These are phyloP conservation scores for Ogataea ramenticola DNA, from an alignment of 805 yeast species.

Conservation along the genomic window DNA sequence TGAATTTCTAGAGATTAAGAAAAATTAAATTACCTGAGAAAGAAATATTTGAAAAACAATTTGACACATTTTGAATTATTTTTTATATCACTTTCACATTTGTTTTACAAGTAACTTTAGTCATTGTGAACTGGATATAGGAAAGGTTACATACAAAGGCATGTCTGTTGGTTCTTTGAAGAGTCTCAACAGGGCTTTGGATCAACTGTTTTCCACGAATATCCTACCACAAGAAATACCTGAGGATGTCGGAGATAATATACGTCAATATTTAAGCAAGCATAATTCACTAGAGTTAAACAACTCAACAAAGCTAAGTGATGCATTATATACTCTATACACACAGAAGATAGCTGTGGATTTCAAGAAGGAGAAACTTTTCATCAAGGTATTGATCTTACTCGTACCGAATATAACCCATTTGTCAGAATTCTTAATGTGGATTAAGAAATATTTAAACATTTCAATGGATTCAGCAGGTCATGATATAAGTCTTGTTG, in stretches of 20 bases:
- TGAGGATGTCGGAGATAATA: neutral
- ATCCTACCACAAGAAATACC: neutral
- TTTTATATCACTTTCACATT: too few species aligned
- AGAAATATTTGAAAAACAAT: too few species aligned
- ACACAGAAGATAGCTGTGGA: slow-evolving; percentile 23
- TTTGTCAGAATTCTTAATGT: slow-evolving; percentile 29
- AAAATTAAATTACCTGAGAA: too few species aligned
- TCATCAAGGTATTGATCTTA: slow-evolving; percentile 30
- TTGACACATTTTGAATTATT: too few species aligned
- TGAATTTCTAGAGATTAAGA: too few species aligned
- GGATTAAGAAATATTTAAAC: slow-evolving; percentile 42
- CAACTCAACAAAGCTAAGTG: slow-evolving; percentile 26
- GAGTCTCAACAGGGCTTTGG: slow-evolving; percentile 6
- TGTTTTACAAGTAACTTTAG: too few species aligned
- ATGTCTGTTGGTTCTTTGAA: slow-evolving; percentile 7
- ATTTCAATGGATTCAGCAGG: slow-evolving; percentile 59
- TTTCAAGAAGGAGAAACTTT: slow-evolving; percentile 28
- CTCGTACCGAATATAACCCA: slow-evolving; percentile 26
- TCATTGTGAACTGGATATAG: too few species aligned
- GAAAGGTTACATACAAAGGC: neutral
- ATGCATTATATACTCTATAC: slow-evolving; percentile 30
- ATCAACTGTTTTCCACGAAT: neutral
- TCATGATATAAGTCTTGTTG: slow-evolving; percentile 26
- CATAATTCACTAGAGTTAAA: slow-evolving; percentile 29
- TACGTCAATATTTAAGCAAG: slow-evolving; percentile 13